phyloP scores from a whole-genome alignment of 2,329 filamentous ascomycete genomes.

The Leptographium procerum region DNA sequence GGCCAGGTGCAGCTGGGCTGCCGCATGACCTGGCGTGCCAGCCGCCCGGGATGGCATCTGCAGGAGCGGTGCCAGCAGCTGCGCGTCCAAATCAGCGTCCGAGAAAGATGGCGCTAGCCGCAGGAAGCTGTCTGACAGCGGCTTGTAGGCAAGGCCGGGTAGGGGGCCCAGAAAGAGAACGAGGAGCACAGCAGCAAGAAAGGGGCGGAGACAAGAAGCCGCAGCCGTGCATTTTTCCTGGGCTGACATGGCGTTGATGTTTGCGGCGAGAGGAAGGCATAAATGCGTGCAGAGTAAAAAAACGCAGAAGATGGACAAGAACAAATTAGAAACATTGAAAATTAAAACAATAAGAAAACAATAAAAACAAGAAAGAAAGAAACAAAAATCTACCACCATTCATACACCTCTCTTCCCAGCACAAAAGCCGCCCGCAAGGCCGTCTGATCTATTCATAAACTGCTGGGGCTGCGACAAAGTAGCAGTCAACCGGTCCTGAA shows the following conservation, averaged over 20 bases:
- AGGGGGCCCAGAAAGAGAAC: not conserved
- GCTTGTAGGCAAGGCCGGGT: conserved; percentile 21
- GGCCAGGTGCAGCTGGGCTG: conserved; percentile 60
- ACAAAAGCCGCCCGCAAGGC: not conserved
- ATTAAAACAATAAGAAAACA: not conserved
- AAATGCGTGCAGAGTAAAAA: not conserved
- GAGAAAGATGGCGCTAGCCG: conserved; percentile 46
- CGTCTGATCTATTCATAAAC: not conserved
- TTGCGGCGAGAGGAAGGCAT: no score
- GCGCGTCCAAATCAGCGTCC: conserved; percentile 56
- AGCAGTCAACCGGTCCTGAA: not conserved
- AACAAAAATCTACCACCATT: not conserved
- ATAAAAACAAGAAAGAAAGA: no score
- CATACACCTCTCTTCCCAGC: not conserved
- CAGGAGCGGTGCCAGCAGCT: conserved; percentile 65
- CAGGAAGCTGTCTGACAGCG: conserved; percentile 55
- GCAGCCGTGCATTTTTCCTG: not conserved
- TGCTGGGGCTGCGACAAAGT: not conserved
- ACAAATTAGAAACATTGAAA: not conserved
- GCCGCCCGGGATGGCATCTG: conserved; percentile 56
- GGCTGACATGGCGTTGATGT: not conserved
- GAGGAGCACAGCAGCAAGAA: not conserved
- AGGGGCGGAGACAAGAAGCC: not conserved
- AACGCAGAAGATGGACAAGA: not conserved
- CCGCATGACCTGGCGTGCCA: conserved; percentile 55